Evolutionary conservation across 2,329 filamentous ascomycete species (phyloP).

Genomic region (Fusarium coicis): DNA sequence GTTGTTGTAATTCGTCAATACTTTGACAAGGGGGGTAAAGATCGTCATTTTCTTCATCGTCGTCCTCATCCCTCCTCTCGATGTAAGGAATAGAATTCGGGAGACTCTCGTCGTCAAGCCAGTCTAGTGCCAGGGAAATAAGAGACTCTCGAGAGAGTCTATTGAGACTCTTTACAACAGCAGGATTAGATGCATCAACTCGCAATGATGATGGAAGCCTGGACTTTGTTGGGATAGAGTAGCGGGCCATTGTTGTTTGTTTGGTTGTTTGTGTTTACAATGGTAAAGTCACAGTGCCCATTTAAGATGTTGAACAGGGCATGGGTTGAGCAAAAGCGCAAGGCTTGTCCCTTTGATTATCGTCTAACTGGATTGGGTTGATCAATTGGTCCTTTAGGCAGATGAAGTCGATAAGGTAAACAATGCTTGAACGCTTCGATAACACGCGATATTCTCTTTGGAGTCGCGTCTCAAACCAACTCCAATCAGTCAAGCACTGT

Average conservation of each 20-base stretch:
- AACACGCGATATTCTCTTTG: conserved; percentile 27
- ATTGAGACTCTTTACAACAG: conserved; percentile 73
- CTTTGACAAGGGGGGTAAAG: conserved; percentile 76
- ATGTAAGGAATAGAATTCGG: conserved; percentile 59
- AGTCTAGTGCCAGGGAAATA: conserved; percentile 77
- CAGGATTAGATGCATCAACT: conserved; percentile 71
- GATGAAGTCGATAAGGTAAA: conserved; percentile 10
- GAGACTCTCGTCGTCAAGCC: conserved; percentile 76
- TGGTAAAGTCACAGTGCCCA: neutral
- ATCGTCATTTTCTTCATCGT: conserved; percentile 70
- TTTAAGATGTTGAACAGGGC: conserved; percentile 3
- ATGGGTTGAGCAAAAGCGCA: neutral
- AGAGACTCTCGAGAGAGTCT: conserved; percentile 79
- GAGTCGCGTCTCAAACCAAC: conserved; percentile 20
- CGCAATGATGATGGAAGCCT: conserved; percentile 77
- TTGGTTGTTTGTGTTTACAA: conserved; percentile 25
- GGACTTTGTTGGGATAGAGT: conserved; percentile 76
- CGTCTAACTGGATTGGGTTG: neutral
- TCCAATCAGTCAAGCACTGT: neutral
- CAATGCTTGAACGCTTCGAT: conserved; percentile 16
- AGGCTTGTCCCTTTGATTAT: conserved; percentile 6
- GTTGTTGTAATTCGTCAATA: conserved; percentile 72
- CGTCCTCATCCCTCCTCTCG: conserved; percentile 53
- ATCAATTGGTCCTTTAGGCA: conserved; percentile 3
- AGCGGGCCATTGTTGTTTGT: conserved; percentile 57